A percentile compares a stretch with the other conserved stretches of the same genome.
Conservation (phyloP, 805 yeast genomes). For the Kuraishia ogatae region DNA sequence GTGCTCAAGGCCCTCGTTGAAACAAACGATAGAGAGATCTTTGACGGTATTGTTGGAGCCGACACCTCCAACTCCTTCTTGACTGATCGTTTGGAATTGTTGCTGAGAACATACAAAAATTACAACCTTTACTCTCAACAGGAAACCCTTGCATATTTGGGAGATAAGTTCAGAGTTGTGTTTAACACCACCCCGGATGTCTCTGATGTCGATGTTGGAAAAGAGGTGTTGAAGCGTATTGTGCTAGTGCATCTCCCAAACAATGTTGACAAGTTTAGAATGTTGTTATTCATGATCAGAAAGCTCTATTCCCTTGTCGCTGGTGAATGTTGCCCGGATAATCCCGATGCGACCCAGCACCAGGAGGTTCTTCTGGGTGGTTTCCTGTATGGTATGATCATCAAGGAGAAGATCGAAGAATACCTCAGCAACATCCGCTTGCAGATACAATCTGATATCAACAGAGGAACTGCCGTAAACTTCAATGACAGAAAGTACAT, state of each 20-base stretch:
- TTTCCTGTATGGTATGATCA: conserved; percentile 90
- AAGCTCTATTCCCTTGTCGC: conserved; percentile 92
- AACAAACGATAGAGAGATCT: conserved; percentile 89
- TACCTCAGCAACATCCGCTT: conserved; percentile 64
- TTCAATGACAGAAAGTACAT: conserved; percentile 81
- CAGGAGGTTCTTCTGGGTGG: conserved; percentile 96
- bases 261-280: conserved; percentile 72
- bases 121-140: conserved; percentile 71
- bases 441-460: conserved; percentile 73
- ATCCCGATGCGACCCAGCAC: conserved; percentile 99
- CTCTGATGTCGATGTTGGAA: conserved; percentile 86
- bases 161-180: conserved; percentile 92
- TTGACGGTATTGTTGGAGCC: conserved; percentile 91
- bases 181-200: conserved; percentile 84
- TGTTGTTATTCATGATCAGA: conserved; percentile 90
- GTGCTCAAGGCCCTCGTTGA: conserved; percentile 83
- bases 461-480: conserved; percentile 73
- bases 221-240: conserved; percentile 70
- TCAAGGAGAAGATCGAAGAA: conserved; percentile 95
- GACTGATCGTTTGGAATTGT: conserved; percentile 94
- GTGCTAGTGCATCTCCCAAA: conserved; percentile 81
- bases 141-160: conserved; percentile 89
- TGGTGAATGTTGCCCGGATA: conserved; percentile 94
- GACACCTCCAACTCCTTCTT: conserved; percentile 84
- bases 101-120: conserved; percentile 79